phyloP scores from a whole-genome alignment of 202 grass and related monocot genomes.

The Dendrocalamus latiflorus region DNA sequence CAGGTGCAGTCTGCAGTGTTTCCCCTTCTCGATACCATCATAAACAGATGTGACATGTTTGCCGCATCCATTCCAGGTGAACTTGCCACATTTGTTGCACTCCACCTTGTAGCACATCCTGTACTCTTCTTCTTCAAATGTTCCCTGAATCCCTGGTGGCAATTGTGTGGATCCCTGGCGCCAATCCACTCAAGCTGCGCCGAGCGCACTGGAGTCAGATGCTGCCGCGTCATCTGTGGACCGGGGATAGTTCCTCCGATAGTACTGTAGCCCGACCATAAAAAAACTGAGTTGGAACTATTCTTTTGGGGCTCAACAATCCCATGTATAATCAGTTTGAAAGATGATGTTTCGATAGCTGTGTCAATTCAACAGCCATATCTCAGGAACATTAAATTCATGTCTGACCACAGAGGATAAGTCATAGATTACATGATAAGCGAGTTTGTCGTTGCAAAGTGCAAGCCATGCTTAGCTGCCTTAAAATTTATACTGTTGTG shows the following conservation, averaged over 20 bases:
- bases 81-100: conserved; percentile 45
- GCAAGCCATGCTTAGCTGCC: neutral
- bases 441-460: neutral
- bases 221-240: neutral
- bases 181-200: neutral
- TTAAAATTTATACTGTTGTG: neutral
- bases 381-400: neutral
- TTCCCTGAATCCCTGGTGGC: neutral
- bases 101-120: conserved; percentile 50
- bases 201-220: neutral
- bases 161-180: neutral
- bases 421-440: neutral
- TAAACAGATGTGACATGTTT: conserved; percentile 26
- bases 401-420: neutral
- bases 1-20: conserved; percentile 50
- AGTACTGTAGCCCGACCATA: neutral
- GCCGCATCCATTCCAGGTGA: conserved; percentile 52
- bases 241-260: no score
- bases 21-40: conserved; percentile 35
- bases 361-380: neutral
- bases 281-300: neutral
- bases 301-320: neutral
- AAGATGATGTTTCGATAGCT: neutral
- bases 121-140: neutral
- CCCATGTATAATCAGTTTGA: no score